Evolutionary conservation across 176 grass and related monocot species (phyloP).

Genomic region (Oryza officinalis): DNA sequence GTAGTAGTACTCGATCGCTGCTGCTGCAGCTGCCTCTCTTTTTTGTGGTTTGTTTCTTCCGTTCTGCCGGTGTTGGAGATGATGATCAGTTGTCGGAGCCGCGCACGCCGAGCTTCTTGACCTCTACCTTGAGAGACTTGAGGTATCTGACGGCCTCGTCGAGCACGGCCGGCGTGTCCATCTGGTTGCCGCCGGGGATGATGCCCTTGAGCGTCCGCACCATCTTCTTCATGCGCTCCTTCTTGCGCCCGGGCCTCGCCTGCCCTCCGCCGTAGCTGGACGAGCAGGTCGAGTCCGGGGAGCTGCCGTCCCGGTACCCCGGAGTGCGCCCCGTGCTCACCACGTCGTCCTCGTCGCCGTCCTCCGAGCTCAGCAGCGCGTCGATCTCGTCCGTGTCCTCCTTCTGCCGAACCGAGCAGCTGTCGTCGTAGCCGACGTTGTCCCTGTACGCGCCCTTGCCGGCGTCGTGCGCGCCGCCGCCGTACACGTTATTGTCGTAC

Average conservation of each 20-base stretch:
- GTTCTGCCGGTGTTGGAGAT: neutral
- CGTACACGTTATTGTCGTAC: constrained; percentile 27
- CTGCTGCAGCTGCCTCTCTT: too few species aligned
- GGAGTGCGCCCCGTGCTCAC: constrained; percentile 85
- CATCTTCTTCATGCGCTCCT: constrained; percentile 88
- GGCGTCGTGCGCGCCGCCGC: constrained; percentile 31
- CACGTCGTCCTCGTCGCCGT: too few species aligned
- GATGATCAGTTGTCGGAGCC: constrained; percentile 56
- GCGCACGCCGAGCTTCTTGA: constrained; percentile 70
- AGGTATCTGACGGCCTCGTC: constrained; percentile 81
- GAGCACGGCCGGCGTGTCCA: constrained; percentile 80
- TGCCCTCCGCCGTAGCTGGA: constrained; percentile 46
- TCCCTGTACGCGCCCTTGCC: constrained; percentile 48
- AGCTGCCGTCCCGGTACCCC: constrained; percentile 48
- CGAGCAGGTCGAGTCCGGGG: constrained; percentile 85
- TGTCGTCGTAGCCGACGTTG: neutral
- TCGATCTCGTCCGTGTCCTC: constrained; percentile 91
- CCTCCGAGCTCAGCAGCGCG: constrained; percentile 88
- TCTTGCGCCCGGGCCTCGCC: constrained; percentile 42
- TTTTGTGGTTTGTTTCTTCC: neutral
- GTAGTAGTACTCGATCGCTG: constrained; percentile 36
- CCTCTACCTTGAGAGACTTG: constrained; percentile 87
- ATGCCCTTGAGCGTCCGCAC: constrained; percentile 76
- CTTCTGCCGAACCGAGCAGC: constrained; percentile 54
- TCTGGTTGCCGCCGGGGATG: constrained; percentile 68